Evolutionary conservation across 164 flowering plant genomes (phyloP).

Genomic region (Vitis labrusca): DNA sequence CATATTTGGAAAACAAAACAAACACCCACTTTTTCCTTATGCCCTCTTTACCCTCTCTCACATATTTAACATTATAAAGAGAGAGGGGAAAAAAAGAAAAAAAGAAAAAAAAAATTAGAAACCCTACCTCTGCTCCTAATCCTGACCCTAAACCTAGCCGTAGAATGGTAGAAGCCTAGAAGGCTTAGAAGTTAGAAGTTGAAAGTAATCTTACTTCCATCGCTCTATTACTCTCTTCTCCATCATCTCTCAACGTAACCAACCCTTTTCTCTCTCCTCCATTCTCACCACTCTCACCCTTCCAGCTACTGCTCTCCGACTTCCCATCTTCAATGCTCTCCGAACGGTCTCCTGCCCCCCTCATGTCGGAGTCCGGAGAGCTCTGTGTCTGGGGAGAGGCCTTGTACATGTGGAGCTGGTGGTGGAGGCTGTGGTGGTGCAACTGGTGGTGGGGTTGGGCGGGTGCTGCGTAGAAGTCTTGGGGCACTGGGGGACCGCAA

Average conservation of each 20-base stretch:
- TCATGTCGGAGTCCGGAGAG: constrained; percentile 61
- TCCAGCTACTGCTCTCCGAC: constrained; percentile 89
- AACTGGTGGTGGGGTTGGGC: constrained; percentile 23
- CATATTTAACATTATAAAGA: constrained; percentile 3
- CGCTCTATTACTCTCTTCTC: constrained; percentile 61
- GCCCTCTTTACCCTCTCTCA: constrained; percentile 19
- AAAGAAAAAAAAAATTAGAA: constrained; percentile 5
- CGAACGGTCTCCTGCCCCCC: constrained; percentile 56
- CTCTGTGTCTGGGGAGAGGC: constrained; percentile 47
- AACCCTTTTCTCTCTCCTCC: constrained; percentile 50
- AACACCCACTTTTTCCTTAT: constrained; percentile 29
- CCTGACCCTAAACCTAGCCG: constrained; percentile 11
- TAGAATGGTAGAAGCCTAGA: not conserved
- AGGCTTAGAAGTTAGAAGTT: constrained; percentile 44
- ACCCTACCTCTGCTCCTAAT: constrained; percentile 1
- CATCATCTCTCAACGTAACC: constrained; percentile 55
- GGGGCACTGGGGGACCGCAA: constrained; percentile 40
- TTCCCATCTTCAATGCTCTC: constrained; percentile 92
- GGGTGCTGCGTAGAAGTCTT: constrained; percentile 40
- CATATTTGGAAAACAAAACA: constrained; percentile 16
- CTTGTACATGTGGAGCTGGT: constrained; percentile 57
- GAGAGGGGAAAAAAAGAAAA: not conserved
- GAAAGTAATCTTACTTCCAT: constrained; percentile 84
- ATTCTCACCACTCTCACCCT: constrained; percentile 54
- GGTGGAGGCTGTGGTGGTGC: constrained; percentile 53